Conservation (phyloP, 2,329 filamentous ascomycete species). For the Fonsecaea pedrosoi region DNA sequence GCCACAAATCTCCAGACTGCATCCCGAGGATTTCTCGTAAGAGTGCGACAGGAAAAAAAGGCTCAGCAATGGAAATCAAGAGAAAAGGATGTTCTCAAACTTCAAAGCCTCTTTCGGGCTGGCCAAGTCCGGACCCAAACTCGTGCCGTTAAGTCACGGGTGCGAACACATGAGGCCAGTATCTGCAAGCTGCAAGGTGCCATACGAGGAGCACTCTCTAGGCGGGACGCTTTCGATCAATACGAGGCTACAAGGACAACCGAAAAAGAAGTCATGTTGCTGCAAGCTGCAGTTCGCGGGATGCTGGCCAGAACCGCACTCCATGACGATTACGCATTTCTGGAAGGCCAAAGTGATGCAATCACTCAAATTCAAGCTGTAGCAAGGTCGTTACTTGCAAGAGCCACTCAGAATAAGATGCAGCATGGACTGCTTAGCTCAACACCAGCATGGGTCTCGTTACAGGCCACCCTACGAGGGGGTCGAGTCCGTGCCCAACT, state of each 20-base stretch:
- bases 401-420: conserved; percentile 50
- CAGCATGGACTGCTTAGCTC: conserved; percentile 51
- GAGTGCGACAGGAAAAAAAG: conserved; percentile 67
- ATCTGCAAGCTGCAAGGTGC: conserved; percentile 63
- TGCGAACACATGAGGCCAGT: conserved; percentile 51
- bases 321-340: conserved; percentile 24
- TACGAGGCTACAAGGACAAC: conserved; percentile 68
- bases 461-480: conserved; percentile 57
- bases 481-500: conserved; percentile 45
- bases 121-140: conserved; percentile 52
- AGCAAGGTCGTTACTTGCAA: conserved; percentile 44
- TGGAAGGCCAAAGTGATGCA: conserved; percentile 51
- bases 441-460: conserved; percentile 49
- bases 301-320: conserved; percentile 37
- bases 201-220: conserved; percentile 56
- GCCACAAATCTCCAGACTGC: conserved; percentile 80
- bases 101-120: conserved; percentile 81
- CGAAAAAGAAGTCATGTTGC: conserved; percentile 64
- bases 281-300: conserved; percentile 72
- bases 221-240: conserved; percentile 55
- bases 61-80: conserved; percentile 73
- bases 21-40: conserved; percentile 75
- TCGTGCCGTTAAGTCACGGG: conserved; percentile 49
- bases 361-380: conserved; percentile 49
- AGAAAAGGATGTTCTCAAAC: conserved; percentile 73